A percentile compares a stretch with the other conserved stretches of the same genome.
Evolutionary conservation across 805 yeast genomes (phyloP).

Genomic region (Dipodascus albidus): DNA sequence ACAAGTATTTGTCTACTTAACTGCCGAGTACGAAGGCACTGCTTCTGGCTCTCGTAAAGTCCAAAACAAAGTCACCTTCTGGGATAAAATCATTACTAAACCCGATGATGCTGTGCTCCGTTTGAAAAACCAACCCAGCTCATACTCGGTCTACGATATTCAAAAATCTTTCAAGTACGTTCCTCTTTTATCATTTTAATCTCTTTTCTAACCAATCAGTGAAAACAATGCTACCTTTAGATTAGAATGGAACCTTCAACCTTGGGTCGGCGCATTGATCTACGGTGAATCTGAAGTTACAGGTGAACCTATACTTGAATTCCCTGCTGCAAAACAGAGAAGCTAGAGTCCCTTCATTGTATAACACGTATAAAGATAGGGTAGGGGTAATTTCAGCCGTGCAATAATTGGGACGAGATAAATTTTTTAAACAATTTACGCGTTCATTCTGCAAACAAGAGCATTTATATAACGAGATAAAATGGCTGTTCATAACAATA

Average conservation of each 20-base stretch:
- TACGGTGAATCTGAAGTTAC: constrained; percentile 42
- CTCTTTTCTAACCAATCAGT: constrained; percentile 24
- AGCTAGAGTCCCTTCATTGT: no score
- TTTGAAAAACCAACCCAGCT: constrained; percentile 44
- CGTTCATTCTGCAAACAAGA: neutral
- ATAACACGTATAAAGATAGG: neutral
- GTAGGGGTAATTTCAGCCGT: constrained; percentile 1
- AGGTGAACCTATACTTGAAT: constrained; percentile 10
- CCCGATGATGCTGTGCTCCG: constrained; percentile 47
- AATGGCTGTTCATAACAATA: neutral
- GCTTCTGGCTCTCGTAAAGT: constrained; percentile 22
- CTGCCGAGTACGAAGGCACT: constrained; percentile 65
- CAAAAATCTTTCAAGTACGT: constrained; percentile 34
- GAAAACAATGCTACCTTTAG: constrained; percentile 56
- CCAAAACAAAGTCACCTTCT: constrained; percentile 61
- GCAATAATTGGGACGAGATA: neutral
- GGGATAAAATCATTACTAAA: constrained; percentile 73
- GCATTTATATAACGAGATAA: neutral
- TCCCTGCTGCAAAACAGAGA: constrained; percentile 8
- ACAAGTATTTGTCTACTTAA: constrained; percentile 84
- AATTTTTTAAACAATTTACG: neutral
- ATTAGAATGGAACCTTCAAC: constrained; percentile 88
- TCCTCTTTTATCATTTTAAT: neutral
- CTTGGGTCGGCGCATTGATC: constrained; percentile 69
- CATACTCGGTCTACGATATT: constrained; percentile 83